Conservation (phyloP, 1,139 yeast genomes). For the Candida albicans region DNA sequence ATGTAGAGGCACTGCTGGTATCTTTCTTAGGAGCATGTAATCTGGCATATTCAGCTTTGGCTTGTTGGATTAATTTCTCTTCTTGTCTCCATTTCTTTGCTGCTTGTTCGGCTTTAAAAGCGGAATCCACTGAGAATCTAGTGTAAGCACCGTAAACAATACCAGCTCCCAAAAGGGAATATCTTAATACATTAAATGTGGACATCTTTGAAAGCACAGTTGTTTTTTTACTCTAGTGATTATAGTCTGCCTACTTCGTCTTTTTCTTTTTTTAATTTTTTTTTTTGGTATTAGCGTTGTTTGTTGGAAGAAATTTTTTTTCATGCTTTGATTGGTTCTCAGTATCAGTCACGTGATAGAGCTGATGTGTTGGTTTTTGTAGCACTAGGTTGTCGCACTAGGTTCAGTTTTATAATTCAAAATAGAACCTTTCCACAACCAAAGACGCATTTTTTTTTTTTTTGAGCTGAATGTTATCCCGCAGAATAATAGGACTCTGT, state of each 20-base stretch:
- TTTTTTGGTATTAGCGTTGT: constrained; percentile 6
- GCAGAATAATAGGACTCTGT: constrained; percentile 4
- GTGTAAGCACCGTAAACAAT: constrained; percentile 86
- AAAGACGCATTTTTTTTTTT: background rate
- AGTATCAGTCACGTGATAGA: constrained; percentile 6
- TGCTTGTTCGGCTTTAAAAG: constrained; percentile 59
- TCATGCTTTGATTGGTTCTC: constrained; percentile 8
- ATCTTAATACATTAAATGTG: constrained; percentile 74
- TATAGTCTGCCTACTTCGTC: background rate
- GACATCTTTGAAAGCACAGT: constrained; percentile 22
- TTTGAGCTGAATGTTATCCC: constrained; percentile 1
- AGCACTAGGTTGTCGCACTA: background rate
- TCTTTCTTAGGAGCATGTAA: constrained; percentile 50
- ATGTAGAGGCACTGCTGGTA: constrained; percentile 20
- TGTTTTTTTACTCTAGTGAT: background rate
- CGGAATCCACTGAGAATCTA: constrained; percentile 65
- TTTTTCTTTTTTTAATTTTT: constrained; percentile 1
- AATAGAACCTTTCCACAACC: background rate
- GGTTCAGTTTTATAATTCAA: too few species aligned
- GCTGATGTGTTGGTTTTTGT: background rate
- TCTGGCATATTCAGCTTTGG: constrained; percentile 84
- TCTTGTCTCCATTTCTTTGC: constrained; percentile 62
- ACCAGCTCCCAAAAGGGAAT: constrained; percentile 90
- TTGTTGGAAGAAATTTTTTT: constrained; percentile 18
- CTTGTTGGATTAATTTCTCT: constrained; percentile 78